Percentiles rank a stretch among this genome's conserved stretches.
Conservation (phyloP, 2,329 filamentous ascomycete species). For the Chrysoporthe deuterocubensis region DNA sequence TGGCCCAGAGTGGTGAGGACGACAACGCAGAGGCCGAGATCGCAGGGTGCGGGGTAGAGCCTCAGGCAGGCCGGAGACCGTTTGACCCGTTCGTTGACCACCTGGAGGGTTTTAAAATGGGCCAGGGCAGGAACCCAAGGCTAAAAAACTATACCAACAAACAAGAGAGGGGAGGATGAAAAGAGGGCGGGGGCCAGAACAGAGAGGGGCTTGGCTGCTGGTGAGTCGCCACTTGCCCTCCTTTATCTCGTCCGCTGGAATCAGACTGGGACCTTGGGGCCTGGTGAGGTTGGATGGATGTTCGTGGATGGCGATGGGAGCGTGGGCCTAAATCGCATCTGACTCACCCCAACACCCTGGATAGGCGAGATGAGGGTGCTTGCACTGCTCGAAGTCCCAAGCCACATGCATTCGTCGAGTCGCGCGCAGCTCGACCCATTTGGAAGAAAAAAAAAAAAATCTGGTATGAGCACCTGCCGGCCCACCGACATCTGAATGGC, state of each 20-base stretch:
- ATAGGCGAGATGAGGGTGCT: background rate
- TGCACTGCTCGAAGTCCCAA: background rate
- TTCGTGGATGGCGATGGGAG: too few relatives aligned
- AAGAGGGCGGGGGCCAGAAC: background rate
- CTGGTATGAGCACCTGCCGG: constrained; percentile 24
- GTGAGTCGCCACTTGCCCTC: background rate
- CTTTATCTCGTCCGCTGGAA: constrained; percentile 4
- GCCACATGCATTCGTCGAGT: background rate
- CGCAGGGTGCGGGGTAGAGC: constrained; percentile 29
- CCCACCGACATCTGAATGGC: constrained; percentile 24
- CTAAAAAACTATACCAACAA: too few relatives aligned
- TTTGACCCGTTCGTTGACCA: background rate
- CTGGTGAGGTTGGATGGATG: too few relatives aligned
- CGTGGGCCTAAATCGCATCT: background rate
- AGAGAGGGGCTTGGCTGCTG: background rate
- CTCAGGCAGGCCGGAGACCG: constrained; percentile 7
- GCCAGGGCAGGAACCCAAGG: too few relatives aligned
- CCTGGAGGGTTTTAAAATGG: too few relatives aligned
- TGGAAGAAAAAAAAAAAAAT: constrained; percentile 11
- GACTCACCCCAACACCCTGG: background rate
- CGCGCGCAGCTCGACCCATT: background rate
- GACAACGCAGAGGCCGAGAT: constrained; percentile 23
- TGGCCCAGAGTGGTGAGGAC: constrained; percentile 21
- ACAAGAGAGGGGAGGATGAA: too few relatives aligned
- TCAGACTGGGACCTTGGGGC: background rate